Base-by-base conservation (phyloP, 352 stramenopile species). In the Phytophthora syringae region DNA sequence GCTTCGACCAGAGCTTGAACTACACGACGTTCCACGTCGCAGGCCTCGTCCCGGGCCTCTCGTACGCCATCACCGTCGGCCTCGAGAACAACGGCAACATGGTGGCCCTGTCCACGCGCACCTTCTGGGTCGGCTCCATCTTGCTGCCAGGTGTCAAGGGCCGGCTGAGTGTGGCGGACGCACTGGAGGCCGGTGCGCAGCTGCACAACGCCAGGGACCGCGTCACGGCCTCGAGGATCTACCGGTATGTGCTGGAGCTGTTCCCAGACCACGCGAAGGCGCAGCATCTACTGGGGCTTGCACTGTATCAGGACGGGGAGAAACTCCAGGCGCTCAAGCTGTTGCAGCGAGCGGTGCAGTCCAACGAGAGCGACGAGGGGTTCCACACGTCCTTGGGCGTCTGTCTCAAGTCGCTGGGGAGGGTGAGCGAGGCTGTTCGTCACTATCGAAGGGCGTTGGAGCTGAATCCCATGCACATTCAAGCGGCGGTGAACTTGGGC, bases 91-190 rank as follows among this genome's bases (percentile, higher is more conserved):
- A 54, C 40, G 79, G 74, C 20, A 73, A 76, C 22, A 68, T 92
- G 40, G 57, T 93, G 13, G 83, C 72, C 7, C 57, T 90, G 12
- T 95, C 86, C 12, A 82, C 82, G 56, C 76, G 86, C 1, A 77
- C 71, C 7, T 92, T 95, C 50, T 65, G 80, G 7, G 83, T 93
- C 15, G 84, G 65, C 0, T 85, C 80, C 0, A 56, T 92, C 24
- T 25, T 74, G 0, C 32, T 82, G 18, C 52, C 68, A 7, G 62
- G 58, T 2, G 47, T 70, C 0, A 24, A 54, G 3, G 37, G 44
- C 7, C 74, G 66, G 3, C 40, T 92, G 48, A 86, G 82, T 21
- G 57, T 93, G 16, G 56, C 52, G 0, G 61, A 74, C 13, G 83
- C 84, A 4, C 50, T 93, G 37, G 70, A 82, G 13, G 50, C 70